Evolutionary conservation across 2,329 filamentous ascomycete species (phyloP).

Genomic region (Rugonectria rugulosa): DNA sequence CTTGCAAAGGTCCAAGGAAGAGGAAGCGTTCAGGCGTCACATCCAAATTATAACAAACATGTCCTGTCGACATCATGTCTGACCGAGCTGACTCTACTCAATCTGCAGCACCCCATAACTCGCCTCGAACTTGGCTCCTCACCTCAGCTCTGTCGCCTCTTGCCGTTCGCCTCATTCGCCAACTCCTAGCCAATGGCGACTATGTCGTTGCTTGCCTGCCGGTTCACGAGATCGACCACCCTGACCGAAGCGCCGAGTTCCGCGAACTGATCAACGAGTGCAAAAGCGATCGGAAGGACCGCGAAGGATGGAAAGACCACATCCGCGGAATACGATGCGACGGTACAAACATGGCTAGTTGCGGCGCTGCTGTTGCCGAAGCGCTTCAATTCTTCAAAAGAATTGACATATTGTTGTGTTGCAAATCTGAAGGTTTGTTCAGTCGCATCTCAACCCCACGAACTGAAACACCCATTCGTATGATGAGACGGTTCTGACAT

Average conservation of each 20-base stretch:
- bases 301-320: slow-evolving; percentile 82
- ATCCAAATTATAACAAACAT: slow-evolving; percentile 26
- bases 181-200: slow-evolving; percentile 89
- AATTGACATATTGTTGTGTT: slow-evolving; percentile 90
- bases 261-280: slow-evolving; percentile 78
- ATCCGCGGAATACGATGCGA: slow-evolving; percentile 72
- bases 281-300: slow-evolving; percentile 67
- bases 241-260: slow-evolving; percentile 79
- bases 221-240: slow-evolving; percentile 79
- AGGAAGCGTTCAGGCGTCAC: background rate
- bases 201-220: slow-evolving; percentile 86
- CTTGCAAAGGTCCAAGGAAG: background rate
- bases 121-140: slow-evolving; percentile 90
- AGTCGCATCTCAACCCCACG: background rate
- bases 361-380: slow-evolving; percentile 86
- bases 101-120: slow-evolving; percentile 68
- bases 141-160: slow-evolving; percentile 87
- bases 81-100: slow-evolving; percentile 44
- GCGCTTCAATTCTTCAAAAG: slow-evolving; percentile 84
- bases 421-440: slow-evolving; percentile 78
- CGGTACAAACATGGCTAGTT: slow-evolving; percentile 70
- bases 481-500: slow-evolving; percentile 22
- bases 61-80: slow-evolving; percentile 40
- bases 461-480: background rate
- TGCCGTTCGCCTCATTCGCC: slow-evolving; percentile 80